These are phyloP conservation scores for Houttuynia cordata DNA, from an alignment of 164 flowering plant genomes.

Conservation along the genomic window DNA sequence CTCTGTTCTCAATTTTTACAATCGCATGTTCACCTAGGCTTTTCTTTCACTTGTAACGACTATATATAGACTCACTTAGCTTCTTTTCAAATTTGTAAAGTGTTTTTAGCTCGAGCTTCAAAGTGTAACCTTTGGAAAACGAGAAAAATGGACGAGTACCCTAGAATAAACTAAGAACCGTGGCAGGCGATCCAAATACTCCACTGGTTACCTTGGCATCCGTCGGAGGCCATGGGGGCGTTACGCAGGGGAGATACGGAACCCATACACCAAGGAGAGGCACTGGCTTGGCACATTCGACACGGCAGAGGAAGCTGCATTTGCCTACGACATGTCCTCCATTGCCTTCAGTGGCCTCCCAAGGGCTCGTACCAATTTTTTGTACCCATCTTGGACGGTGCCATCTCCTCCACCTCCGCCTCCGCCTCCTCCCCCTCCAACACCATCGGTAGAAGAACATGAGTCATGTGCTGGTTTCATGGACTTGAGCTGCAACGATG, in stretches of 20 bases:
- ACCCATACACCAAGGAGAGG: constrained; percentile 25
- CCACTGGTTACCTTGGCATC: constrained; percentile 16
- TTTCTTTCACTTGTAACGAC: not conserved
- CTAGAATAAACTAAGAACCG: not conserved
- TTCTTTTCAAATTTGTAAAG: not conserved
- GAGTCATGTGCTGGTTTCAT: not conserved
- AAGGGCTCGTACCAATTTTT: constrained; percentile 26
- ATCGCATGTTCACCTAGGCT: not conserved
- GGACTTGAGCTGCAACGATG: constrained; percentile 9
- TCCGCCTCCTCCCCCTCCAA: constrained; percentile 11
- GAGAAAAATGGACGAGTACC: constrained; percentile 6
- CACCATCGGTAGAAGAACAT: constrained; percentile 4
- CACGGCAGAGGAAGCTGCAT: constrained; percentile 26
- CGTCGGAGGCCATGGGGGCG: constrained; percentile 29
- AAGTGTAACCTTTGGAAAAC: not conserved
- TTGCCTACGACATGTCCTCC: constrained; percentile 28
- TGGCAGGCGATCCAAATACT: constrained; percentile 12
- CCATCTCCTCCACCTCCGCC: constrained; percentile 10
- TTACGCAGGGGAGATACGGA: constrained; percentile 26
- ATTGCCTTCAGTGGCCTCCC: constrained; percentile 23
- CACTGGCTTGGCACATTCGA: constrained; percentile 28
- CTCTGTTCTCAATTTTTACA: not conserved
- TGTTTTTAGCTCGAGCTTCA: not conserved
- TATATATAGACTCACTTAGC: not conserved
- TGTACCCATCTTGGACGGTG: constrained; percentile 14